Conservation (phyloP, 148 eudicot genomes). For the Fagopyrum tataricum region DNA sequence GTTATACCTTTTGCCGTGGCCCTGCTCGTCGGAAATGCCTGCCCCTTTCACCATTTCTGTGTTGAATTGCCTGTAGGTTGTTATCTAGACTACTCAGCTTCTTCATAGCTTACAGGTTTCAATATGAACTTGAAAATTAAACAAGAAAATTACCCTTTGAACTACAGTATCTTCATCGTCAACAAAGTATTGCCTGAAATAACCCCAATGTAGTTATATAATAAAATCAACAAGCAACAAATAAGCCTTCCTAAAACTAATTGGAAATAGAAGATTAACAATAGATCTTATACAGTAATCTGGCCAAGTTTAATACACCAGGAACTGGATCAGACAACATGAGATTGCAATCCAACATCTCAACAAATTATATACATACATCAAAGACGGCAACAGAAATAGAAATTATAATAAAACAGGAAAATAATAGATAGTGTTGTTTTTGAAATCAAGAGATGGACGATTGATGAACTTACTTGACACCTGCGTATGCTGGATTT, state of each 20-base stretch:
- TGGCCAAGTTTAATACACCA: neutral
- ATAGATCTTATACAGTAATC: no score
- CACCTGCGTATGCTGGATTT: slow-evolving; percentile 76
- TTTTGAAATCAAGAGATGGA: neutral
- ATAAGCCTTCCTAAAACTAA: no score
- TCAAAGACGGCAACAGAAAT: no score
- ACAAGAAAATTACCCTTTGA: slow-evolving; percentile 46
- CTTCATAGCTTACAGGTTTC: neutral
- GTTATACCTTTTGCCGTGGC: slow-evolving; percentile 65
- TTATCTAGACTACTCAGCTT: neutral
- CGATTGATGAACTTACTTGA: slow-evolving; percentile 44
- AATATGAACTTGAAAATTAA: neutral
- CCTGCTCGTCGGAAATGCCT: slow-evolving; percentile 85
- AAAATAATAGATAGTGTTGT: neutral
- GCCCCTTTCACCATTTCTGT: slow-evolving; percentile 63
- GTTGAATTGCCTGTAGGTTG: slow-evolving; percentile 56
- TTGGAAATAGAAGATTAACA: no score
- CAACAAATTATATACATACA: no score
- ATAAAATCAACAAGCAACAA: neutral
- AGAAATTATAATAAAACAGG: neutral
- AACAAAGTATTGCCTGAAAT: slow-evolving; percentile 77
- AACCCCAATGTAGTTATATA: slow-evolving; percentile 3
- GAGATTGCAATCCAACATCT: neutral
- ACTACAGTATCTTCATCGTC: slow-evolving; percentile 70
- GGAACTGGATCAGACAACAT: neutral